phyloP scores from a whole-genome alignment of 2,329 filamentous ascomycete species.

The Colletotrichum trifolii region DNA sequence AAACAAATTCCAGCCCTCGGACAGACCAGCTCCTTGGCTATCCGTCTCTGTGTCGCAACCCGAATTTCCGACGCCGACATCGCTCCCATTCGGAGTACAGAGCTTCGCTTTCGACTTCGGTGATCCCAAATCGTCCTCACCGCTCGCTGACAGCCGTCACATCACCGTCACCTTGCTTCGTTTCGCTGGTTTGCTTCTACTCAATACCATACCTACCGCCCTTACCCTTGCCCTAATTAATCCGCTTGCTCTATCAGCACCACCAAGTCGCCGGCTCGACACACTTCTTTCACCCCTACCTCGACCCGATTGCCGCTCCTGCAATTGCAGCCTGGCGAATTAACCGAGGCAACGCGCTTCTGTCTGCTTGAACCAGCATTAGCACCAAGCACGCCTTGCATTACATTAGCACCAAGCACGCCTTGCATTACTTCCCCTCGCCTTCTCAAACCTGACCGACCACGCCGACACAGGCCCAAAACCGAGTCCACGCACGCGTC shows the following conservation, averaged over 20 bases:
- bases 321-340: neutral
- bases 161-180: neutral
- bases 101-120: too few relatives aligned
- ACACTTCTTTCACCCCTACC: too few relatives aligned
- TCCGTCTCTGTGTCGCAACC: neutral
- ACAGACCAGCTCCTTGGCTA: neutral
- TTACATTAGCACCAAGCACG: slow-evolving; percentile 9
- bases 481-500: slow-evolving; percentile 31
- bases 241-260: too few relatives aligned
- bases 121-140: neutral
- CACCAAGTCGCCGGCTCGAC: too few relatives aligned
- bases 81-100: slow-evolving; percentile 7
- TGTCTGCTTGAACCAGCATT: slow-evolving; percentile 1
- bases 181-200: too few relatives aligned
- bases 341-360: too few relatives aligned
- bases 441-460: slow-evolving; percentile 12
- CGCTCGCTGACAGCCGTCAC: slow-evolving; percentile 11
- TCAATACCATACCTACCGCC: too few relatives aligned
- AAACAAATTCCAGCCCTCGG: slow-evolving; percentile 2
- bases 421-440: slow-evolving; percentile 11
- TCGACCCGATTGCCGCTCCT: too few relatives aligned
- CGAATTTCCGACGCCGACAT: slow-evolving; percentile 34
- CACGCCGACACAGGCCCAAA: slow-evolving; percentile 32
- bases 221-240: too few relatives aligned
- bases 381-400: slow-evolving; percentile 9